These are phyloP conservation scores for Colletotrichum nymphaeae DNA, from an alignment of 2,329 filamentous ascomycete species.

Conservation along the genomic window DNA sequence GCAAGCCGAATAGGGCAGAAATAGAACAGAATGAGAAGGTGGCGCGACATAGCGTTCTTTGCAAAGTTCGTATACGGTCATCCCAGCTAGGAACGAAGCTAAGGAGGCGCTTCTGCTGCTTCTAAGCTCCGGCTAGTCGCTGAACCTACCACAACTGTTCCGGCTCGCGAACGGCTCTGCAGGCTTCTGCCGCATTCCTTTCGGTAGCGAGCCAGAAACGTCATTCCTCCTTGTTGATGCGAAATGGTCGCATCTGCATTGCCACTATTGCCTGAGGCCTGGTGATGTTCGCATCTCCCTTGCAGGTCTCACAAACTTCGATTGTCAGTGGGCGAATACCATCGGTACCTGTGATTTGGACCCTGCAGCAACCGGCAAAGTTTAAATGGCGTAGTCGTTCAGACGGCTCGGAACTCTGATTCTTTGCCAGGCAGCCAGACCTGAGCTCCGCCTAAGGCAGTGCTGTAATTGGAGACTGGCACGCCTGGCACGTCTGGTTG, in stretches of 20 bases:
- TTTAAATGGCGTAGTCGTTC: slow-evolving; percentile 27
- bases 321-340: not conserved
- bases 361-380: slow-evolving; percentile 32
- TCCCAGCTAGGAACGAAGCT: not conserved
- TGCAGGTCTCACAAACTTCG: not conserved
- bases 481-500: not conserved
- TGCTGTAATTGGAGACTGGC: not conserved
- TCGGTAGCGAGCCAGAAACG: slow-evolving; percentile 12
- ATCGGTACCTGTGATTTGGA: slow-evolving; percentile 18
- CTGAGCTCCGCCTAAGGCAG: slow-evolving; percentile 18
- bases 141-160: slow-evolving; percentile 5
- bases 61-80: slow-evolving; percentile 22
- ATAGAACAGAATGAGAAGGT: slow-evolving; percentile 10
- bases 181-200: slow-evolving; percentile 8
- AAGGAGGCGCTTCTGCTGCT: slow-evolving; percentile 14
- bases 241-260: not conserved
- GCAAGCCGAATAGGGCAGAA: not conserved
- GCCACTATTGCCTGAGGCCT: not conserved
- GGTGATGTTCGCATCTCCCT: not conserved
- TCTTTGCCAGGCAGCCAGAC: not conserved
- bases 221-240: not conserved
- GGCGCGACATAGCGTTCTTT: slow-evolving; percentile 14
- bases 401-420: slow-evolving; percentile 11
- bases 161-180: not conserved
- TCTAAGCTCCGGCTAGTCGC: slow-evolving; percentile 17